Percentiles rank a stretch among this genome's conserved stretches.
Evolutionary conservation across 2,329 filamentous ascomycete genomes (phyloP).

Genomic region (Colletotrichum destructivum): DNA sequence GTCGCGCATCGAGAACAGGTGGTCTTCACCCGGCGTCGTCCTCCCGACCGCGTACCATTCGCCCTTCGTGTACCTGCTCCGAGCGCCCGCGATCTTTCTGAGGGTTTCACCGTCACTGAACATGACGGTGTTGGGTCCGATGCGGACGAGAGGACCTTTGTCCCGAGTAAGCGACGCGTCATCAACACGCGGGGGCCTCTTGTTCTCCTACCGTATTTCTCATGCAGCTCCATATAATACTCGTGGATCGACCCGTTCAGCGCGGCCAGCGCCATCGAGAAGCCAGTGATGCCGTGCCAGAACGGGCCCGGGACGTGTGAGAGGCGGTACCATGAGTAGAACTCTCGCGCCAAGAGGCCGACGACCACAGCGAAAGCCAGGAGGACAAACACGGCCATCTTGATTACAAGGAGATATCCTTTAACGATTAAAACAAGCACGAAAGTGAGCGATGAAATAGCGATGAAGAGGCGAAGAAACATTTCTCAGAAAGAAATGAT

Average conservation of each 20-base stretch:
- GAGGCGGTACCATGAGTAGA: conserved; percentile 48
- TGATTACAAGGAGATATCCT: background rate
- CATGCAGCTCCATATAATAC: conserved; percentile 36
- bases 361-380: background rate
- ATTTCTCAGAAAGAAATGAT: background rate
- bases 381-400: conserved; percentile 12
- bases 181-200: conserved; percentile 25
- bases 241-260: conserved; percentile 29
- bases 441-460: background rate
- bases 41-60: conserved; percentile 48
- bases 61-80: conserved; percentile 41
- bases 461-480: background rate
- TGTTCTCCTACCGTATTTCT: conserved; percentile 24
- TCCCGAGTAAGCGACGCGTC: conserved; percentile 12
- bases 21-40: conserved; percentile 50
- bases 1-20: conserved; percentile 50
- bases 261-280: conserved; percentile 47
- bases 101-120: conserved; percentile 41
- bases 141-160: conserved; percentile 44
- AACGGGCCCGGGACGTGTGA: conserved; percentile 53
- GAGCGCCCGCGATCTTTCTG: conserved; percentile 31
- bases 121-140: conserved; percentile 44
- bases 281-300: conserved; percentile 50
- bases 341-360: conserved; percentile 17
- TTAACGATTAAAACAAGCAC: background rate